Percentiles rank a stretch among this genome's conserved stretches.
Conservation (phyloP, 2,329 filamentous ascomycete genomes). For the Paradendryphiella salina region DNA sequence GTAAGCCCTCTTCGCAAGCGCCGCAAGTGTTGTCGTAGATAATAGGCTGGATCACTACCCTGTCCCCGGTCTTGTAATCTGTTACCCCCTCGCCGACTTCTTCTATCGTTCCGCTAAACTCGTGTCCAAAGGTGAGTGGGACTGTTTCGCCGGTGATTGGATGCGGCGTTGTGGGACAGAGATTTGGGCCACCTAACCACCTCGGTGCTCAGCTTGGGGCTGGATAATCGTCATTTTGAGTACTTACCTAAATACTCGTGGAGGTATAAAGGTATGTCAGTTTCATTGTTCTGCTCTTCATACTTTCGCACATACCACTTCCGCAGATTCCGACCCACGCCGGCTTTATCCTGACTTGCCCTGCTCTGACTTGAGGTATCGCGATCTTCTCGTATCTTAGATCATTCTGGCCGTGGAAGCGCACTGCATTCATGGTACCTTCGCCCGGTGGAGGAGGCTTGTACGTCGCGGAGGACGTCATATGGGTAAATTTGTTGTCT, state of each 20-base stretch:
- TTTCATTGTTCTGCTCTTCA: neutral
- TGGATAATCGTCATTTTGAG: slow-evolving; percentile 2
- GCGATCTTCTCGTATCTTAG: slow-evolving; percentile 51
- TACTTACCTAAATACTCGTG: slow-evolving; percentile 51
- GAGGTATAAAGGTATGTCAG: slow-evolving; percentile 39
- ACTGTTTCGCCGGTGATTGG: slow-evolving; percentile 58
- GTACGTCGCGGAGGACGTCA: slow-evolving; percentile 14
- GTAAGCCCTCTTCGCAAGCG: slow-evolving; percentile 56
- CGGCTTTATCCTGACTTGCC: slow-evolving; percentile 50
- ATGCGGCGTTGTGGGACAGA: slow-evolving; percentile 58
- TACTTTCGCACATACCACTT: slow-evolving; percentile 30
- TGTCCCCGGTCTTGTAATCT: slow-evolving; percentile 54
- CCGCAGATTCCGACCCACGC: slow-evolving; percentile 52
- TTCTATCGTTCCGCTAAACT: slow-evolving; percentile 57
- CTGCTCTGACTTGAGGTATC: slow-evolving; percentile 46
- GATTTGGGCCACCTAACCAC: slow-evolving; percentile 52
- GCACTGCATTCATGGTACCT: slow-evolving; percentile 52
- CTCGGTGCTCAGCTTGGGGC: slow-evolving; percentile 19
- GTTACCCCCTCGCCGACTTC: slow-evolving; percentile 56
- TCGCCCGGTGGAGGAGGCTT: slow-evolving; percentile 21
- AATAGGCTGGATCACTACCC: slow-evolving; percentile 57
- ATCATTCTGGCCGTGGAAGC: slow-evolving; percentile 52
- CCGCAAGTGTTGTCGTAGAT: slow-evolving; percentile 59
- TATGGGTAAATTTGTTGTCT: neutral
- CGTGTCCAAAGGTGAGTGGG: slow-evolving; percentile 59